Conservation (phyloP, 257 asterid genomes). For the Voacanga thouarsii region DNA sequence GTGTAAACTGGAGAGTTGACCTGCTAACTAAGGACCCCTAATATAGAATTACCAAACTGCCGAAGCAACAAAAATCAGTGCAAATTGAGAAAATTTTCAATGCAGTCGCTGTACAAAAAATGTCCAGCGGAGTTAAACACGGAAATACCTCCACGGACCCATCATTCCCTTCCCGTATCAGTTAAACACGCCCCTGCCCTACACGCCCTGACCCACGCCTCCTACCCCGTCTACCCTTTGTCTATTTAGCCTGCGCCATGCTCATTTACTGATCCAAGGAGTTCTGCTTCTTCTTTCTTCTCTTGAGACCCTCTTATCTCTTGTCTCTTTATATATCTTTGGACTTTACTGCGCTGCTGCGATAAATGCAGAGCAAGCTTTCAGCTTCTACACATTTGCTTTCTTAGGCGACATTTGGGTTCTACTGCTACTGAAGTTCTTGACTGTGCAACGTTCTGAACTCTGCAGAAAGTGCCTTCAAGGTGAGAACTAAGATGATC, state of each 20-base stretch:
- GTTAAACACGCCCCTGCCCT: not conserved
- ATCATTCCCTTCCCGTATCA: not conserved
- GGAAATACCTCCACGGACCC: not conserved
- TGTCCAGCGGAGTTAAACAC: not conserved
- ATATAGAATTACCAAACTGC: too few species aligned
- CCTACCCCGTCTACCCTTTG: not conserved
- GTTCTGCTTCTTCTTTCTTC: not conserved
- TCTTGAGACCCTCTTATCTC: not conserved
- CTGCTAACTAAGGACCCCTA: too few species aligned
- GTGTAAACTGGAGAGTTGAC: too few species aligned
- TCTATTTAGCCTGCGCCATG: not conserved
- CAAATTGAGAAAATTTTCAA: too few species aligned
- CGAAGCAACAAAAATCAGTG: too few species aligned
- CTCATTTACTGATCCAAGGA: slow-evolving; percentile 1
- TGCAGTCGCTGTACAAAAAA: too few species aligned
- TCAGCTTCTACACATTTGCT: not conserved
- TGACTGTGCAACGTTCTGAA: not conserved
- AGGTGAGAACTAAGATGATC: not conserved
- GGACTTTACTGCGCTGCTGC: too few species aligned
- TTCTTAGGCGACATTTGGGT: not conserved
- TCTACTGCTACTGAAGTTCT: not conserved
- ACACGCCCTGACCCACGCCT: not conserved
- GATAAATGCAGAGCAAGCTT: not conserved
- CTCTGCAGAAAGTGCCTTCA: not conserved
- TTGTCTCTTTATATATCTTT: not conserved